These are phyloP conservation scores for Ceratobasidium sp. DNA, from an alignment of 1,284 basidiomycete genomes.

Conservation along the genomic window DNA sequence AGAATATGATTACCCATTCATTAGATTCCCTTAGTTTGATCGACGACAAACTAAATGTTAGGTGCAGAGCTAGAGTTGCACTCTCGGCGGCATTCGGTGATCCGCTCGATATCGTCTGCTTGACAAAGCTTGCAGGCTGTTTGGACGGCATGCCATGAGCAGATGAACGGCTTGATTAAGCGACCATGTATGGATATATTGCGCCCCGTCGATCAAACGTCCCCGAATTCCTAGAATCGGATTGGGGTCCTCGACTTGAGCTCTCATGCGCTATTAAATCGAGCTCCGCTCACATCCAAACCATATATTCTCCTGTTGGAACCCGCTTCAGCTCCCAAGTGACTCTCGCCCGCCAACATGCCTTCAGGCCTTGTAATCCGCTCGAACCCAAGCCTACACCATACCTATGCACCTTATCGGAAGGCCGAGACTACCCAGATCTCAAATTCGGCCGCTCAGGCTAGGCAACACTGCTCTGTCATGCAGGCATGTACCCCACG, in stretches of 20 bases:
- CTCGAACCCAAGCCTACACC: background rate
- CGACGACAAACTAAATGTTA: background rate
- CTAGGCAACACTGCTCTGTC: background rate
- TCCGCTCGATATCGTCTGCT: background rate
- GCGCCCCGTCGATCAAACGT: too few species aligned
- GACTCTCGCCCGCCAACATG: background rate
- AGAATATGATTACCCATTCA: constrained; percentile 13
- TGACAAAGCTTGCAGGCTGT: too few species aligned
- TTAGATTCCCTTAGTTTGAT: background rate
- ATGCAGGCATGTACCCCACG: background rate
- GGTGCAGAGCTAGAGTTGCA: background rate
- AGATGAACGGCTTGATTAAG: too few species aligned
- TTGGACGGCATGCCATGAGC: too few species aligned
- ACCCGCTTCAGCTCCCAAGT: background rate
- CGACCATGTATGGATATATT: too few species aligned
- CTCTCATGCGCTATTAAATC: too few species aligned
- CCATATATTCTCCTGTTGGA: too few species aligned
- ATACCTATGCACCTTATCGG: background rate
- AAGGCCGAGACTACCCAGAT: background rate
- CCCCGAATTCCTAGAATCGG: too few species aligned
- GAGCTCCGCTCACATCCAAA: too few species aligned
- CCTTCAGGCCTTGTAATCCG: background rate
- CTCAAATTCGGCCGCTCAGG: background rate
- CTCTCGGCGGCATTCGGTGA: background rate
- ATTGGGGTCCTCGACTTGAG: too few species aligned